phyloP scores from a whole-genome alignment of 179 eudicot species.

The Sideroxylon spinosum region DNA sequence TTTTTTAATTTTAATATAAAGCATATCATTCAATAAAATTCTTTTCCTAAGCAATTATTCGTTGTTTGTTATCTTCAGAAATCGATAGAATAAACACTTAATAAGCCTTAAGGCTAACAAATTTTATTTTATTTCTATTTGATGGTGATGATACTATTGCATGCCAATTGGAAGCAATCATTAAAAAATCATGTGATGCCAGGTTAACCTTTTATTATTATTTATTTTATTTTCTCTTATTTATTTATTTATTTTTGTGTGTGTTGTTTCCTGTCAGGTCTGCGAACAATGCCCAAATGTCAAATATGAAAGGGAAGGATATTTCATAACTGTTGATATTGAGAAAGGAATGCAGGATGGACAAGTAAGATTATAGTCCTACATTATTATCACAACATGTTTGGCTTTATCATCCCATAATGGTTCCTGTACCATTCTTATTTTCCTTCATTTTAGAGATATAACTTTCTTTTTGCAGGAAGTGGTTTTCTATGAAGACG shows the following conservation, averaged over 20 bases:
- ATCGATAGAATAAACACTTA: too few species aligned
- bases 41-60: too few species aligned
- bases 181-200: not conserved
- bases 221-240: too few species aligned
- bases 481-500: constrained; percentile 83
- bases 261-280: constrained; percentile 50
- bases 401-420: not conserved
- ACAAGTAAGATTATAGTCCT: constrained; percentile 43
- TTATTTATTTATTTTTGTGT: not conserved
- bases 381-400: not conserved
- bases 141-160: constrained; percentile 6
- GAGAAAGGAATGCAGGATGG: constrained; percentile 99
- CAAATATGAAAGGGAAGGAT: constrained; percentile 86
- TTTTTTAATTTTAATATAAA: too few species aligned
- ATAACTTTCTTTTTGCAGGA: constrained; percentile 44
- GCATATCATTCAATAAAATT: too few species aligned
- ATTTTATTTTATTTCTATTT: not conserved
- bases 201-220: not conserved
- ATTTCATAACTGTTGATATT: constrained; percentile 82
- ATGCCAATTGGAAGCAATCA: not conserved
- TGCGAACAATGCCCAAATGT: constrained; percentile 92
- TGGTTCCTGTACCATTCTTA: not conserved
- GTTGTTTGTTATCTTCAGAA: too few species aligned
- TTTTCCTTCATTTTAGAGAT: not conserved
- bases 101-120: too few species aligned